Base-by-base conservation (phyloP, 495 filamentous ascomycete genomes). In the Penicillium samsonianum region DNA sequence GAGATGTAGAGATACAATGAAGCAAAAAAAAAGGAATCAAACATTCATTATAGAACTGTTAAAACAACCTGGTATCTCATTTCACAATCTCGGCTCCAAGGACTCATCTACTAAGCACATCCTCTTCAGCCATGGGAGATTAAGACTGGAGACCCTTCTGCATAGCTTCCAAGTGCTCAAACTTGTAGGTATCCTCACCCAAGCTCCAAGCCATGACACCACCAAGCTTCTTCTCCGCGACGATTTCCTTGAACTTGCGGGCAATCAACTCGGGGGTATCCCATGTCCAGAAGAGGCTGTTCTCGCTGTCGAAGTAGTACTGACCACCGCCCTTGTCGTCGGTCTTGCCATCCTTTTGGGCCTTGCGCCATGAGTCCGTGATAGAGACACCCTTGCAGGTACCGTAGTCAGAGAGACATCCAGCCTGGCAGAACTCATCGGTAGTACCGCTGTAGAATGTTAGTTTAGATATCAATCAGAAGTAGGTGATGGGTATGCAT, bases 171-270 rank as follows among this genome's bases (percentile, higher is more conserved):
- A 90, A 64, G 68, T 89, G 87, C 50, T 72, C 70, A 54, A 76
- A 88, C 23, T 78, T 63, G 31, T 80, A 71, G 2, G 80, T 84
- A 72, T 91, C 88, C 70, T 91, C 87, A 5, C 87, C 89, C 58
- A 92, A 65, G 23, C 80, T 87, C 89, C 87, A 90, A 0, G 86
- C 84, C 75, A 90, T 88, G 26, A 89, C 82, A 19, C 87, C 87
- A 5, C 88, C 89, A 2, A 92, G 62, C 22, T 74, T 72, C 65
- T 80, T 83, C 50, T 73, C 73, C 16, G 78, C 70, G 25, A 90
- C 74, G 42, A 90, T 82, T 0, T 78, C 67, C 23, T 73, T 76
- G 58, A 89, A 86, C 74, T 91, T 92, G 57, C 78, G 77, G 37
- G 65, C 63, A 43, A 92, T 84, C 17, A 84, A 71, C 11, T 77